A percentile compares a stretch with the other conserved stretches of the same genome.
Evolutionary conservation across 1,284 basidiomycete species (phyloP).

Genomic region (Rhodotorula sp.): DNA sequence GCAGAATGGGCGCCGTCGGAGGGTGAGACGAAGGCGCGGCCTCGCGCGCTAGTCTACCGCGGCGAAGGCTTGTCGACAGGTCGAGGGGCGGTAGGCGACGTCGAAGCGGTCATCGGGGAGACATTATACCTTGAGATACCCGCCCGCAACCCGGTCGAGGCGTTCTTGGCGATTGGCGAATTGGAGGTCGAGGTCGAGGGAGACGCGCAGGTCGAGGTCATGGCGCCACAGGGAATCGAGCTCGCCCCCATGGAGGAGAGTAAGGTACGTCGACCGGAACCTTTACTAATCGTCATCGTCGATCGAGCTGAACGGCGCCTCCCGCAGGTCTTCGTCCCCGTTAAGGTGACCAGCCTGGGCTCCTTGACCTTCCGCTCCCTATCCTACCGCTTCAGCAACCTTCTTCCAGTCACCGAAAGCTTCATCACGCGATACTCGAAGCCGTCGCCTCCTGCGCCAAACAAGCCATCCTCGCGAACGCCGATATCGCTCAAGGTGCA

Average conservation of each 20-base stretch:
- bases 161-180: slow-evolving; percentile 44
- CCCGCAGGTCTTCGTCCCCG: slow-evolving; percentile 44
- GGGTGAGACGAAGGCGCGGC: slow-evolving; percentile 35
- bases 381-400: slow-evolving; percentile 52
- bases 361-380: slow-evolving; percentile 46
- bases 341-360: slow-evolving; percentile 41
- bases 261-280: slow-evolving; percentile 17
- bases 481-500: slow-evolving; percentile 48
- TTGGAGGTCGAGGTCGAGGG: slow-evolving; percentile 33
- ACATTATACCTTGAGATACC: slow-evolving; percentile 50
- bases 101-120: slow-evolving; percentile 41
- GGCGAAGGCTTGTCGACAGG: background rate
- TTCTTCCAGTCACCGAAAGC: slow-evolving; percentile 51
- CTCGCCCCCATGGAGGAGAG: slow-evolving; percentile 50
- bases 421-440: slow-evolving; percentile 50
- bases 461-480: slow-evolving; percentile 50
- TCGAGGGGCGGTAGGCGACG: slow-evolving; percentile 10
- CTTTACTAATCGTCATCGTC: background rate
- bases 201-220: slow-evolving; percentile 15
- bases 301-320: too few species aligned
- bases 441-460: background rate
- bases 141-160: slow-evolving; percentile 53
- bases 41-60: background rate
- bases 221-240: slow-evolving; percentile 44
- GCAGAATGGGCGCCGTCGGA: slow-evolving; percentile 20